Evolutionary conservation across 2,329 filamentous ascomycete species (phyloP).

Genomic region (Nothophoma quercina): DNA sequence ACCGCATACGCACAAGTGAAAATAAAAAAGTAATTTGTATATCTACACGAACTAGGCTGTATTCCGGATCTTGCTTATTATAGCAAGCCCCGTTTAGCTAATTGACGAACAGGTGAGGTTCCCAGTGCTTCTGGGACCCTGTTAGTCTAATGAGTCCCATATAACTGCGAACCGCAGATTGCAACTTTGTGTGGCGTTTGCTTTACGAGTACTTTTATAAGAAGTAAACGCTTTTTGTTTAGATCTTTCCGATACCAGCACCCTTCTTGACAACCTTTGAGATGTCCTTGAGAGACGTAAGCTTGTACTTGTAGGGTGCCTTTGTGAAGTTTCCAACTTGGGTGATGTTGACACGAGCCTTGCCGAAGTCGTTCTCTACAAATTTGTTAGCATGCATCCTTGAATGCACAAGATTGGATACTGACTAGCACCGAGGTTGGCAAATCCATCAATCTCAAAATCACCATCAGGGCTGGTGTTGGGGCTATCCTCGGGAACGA

Average conservation of each 20-base stretch:
- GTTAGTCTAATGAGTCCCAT: too few species aligned
- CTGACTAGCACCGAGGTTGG: slow-evolving; percentile 62
- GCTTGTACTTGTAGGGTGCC: slow-evolving; percentile 59
- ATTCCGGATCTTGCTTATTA: too few species aligned
- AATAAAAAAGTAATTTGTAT: too few species aligned
- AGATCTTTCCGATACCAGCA: slow-evolving; percentile 56
- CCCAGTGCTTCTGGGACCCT: too few species aligned
- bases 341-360: slow-evolving; percentile 60
- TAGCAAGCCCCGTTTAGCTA: too few species aligned
- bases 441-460: slow-evolving; percentile 62
- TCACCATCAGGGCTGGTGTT: slow-evolving; percentile 63
- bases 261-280: slow-evolving; percentile 53
- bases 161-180: background rate
- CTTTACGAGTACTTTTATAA: background rate
- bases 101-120: too few species aligned
- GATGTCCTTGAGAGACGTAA: slow-evolving; percentile 57
- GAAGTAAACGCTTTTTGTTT: background rate
- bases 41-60: too few species aligned
- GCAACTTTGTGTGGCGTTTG: too few species aligned
- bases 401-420: slow-evolving; percentile 9
- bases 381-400: slow-evolving; percentile 3
- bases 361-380: slow-evolving; percentile 58
- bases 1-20: too few species aligned
- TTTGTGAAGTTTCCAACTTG: slow-evolving; percentile 59
- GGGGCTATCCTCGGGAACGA: slow-evolving; percentile 63